Evolutionary conservation across 371 early-diverging fungal genomes (phyloP).

Genomic region (Syncephalastrum racemosum): DNA sequence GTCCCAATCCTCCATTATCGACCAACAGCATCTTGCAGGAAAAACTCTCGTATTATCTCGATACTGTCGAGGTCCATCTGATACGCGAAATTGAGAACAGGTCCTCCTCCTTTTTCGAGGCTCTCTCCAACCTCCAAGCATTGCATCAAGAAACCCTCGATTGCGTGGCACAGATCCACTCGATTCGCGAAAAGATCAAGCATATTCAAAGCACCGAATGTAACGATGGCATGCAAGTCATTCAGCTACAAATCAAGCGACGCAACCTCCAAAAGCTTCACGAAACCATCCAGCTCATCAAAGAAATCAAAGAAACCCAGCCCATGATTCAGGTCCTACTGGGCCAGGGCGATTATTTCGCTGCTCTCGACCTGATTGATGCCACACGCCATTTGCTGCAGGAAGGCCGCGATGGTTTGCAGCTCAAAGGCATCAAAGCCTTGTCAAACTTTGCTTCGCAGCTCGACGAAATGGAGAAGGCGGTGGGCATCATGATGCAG

Average conservation of each 20-base stretch:
- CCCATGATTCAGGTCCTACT: constrained; percentile 82
- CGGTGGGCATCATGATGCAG: constrained; percentile 73
- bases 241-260: constrained; percentile 72
- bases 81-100: constrained; percentile 88
- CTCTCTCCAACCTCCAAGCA: constrained; percentile 86
- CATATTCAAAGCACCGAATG: constrained; percentile 66
- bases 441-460: constrained; percentile 64
- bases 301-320: constrained; percentile 73
- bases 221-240: constrained; percentile 77
- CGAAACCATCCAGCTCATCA: constrained; percentile 64
- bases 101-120: constrained; percentile 91
- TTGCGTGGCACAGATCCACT: constrained; percentile 82
- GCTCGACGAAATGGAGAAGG: constrained; percentile 63
- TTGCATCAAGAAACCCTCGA: constrained; percentile 85
- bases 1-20: constrained; percentile 52
- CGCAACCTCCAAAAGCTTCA: constrained; percentile 69
- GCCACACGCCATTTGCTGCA: constrained; percentile 62
- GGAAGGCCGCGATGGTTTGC: constrained; percentile 28
- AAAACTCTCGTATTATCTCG: constrained; percentile 84
- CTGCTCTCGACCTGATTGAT: constrained; percentile 83
- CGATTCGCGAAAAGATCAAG: constrained; percentile 68
- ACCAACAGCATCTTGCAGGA: constrained; percentile 81
- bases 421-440: constrained; percentile 60
- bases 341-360: constrained; percentile 78
- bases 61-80: constrained; percentile 90